phyloP scores from a whole-genome alignment of 2,329 filamentous ascomycete genomes.

The Alternaria sp. region DNA sequence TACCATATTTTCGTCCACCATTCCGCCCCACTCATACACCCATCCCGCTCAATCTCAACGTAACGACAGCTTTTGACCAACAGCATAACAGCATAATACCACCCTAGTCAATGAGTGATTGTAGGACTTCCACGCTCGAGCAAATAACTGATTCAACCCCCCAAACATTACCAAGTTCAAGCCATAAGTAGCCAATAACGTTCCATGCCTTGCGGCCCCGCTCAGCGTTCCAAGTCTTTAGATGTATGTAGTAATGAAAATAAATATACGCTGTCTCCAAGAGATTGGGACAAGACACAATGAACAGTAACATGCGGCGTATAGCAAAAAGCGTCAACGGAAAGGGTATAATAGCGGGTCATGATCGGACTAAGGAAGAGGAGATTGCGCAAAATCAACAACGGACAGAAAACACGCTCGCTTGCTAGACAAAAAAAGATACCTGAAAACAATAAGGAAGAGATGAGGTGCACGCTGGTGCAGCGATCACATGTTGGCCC shows the following conservation, averaged over 20 bases:
- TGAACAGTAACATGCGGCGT: slow-evolving; percentile 6
- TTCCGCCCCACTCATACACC: not conserved
- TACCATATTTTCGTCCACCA: slow-evolving; percentile 11
- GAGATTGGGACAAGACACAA: slow-evolving; percentile 15
- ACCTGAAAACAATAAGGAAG: not conserved
- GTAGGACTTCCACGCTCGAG: slow-evolving; percentile 7
- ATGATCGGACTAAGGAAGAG: slow-evolving; percentile 26
- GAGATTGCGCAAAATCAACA: slow-evolving; percentile 13
- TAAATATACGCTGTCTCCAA: slow-evolving; percentile 8
- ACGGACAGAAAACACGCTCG: slow-evolving; percentile 26
- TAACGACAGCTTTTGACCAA: slow-evolving; percentile 17
- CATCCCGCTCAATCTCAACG: slow-evolving; percentile 2
- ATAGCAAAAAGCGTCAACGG: slow-evolving; percentile 15
- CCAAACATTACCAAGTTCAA: slow-evolving; percentile 19
- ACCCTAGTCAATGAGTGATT: slow-evolving; percentile 8
- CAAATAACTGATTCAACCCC: not conserved
- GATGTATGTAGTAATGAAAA: slow-evolving; percentile 21
- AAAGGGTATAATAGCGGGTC: slow-evolving; percentile 44
- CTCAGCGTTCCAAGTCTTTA: slow-evolving; percentile 29
- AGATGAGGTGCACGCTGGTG: not conserved
- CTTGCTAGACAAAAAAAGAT: slow-evolving; percentile 18
- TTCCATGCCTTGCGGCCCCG: slow-evolving; percentile 33
- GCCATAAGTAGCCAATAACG: slow-evolving; percentile 8
- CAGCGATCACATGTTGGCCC: slow-evolving; percentile 50
- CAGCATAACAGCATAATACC: slow-evolving; percentile 9